phyloP scores from a whole-genome alignment of 805 yeast genomes.

The Ogataea paraovalis region DNA sequence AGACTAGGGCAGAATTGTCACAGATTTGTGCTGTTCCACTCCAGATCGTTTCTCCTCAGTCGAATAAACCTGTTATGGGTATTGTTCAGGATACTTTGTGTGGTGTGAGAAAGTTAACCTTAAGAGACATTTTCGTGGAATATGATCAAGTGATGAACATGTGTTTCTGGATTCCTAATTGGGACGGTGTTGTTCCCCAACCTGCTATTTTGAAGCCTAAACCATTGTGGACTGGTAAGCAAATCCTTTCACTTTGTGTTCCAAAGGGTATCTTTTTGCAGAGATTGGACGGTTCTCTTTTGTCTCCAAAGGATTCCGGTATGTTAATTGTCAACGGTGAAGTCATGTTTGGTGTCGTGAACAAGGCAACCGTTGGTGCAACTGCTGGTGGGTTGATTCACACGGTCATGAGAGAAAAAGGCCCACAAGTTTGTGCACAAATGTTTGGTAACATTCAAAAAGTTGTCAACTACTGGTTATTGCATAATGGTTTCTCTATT shows the following conservation, averaged over 20 bases:
- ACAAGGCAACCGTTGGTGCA: conserved; percentile 97
- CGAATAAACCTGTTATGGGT: conserved; percentile 99
- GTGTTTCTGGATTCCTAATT: conserved; percentile 94
- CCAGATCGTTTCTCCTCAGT: conserved; percentile 97
- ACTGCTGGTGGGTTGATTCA: conserved; percentile 98
- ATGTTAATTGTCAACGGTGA: conserved; percentile 96
- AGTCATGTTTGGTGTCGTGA: conserved; percentile 95
- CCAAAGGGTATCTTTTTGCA: conserved; percentile 95
- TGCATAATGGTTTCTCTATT: conserved; percentile 95
- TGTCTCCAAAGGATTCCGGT: conserved; percentile 90
- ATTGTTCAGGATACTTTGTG: conserved; percentile 98
- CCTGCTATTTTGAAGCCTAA: conserved; percentile 94
- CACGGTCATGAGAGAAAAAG: conserved; percentile 96
- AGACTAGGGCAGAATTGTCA: conserved; percentile 92
- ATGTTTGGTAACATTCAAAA: conserved; percentile 91
- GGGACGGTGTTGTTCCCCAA: conserved; percentile 98
- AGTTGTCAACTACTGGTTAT: conserved; percentile 92
- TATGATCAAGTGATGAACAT: conserved; percentile 95
- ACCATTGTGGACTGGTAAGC: conserved; percentile 98
- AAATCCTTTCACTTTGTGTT: conserved; percentile 83
- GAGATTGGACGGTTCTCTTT: conserved; percentile 84
- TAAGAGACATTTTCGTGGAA: conserved; percentile 83
- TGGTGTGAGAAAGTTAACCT: conserved; percentile 94
- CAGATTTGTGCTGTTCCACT: conserved; percentile 96
- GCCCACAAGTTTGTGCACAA: conserved; percentile 83